A percentile compares a stretch with the other conserved stretches of the same genome.
Evolutionary conservation across 208 protist genomes (phyloP).

Genomic region (Leishmania tropica): DNA sequence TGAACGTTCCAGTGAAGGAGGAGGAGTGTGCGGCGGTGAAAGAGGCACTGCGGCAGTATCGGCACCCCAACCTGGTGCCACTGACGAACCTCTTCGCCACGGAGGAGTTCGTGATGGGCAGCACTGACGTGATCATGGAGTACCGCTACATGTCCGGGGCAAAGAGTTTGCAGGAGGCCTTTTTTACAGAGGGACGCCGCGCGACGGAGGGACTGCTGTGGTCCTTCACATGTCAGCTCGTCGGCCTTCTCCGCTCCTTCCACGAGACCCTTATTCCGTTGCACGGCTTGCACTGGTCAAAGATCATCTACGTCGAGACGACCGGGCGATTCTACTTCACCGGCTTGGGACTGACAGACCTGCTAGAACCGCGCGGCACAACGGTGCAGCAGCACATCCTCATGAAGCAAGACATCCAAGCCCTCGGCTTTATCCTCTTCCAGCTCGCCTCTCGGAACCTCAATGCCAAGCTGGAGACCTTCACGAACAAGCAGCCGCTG

Average conservation of each 20-base stretch:
- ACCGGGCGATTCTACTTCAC: constrained; percentile 87
- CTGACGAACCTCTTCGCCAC: constrained; percentile 76
- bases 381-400: constrained; percentile 34
- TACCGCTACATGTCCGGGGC: constrained; percentile 84
- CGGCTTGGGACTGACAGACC: constrained; percentile 75
- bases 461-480: constrained; percentile 59
- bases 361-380: constrained; percentile 59
- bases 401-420: constrained; percentile 83
- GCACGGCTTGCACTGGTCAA: constrained; percentile 82
- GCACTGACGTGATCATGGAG: constrained; percentile 85
- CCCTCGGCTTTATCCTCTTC: constrained; percentile 80
- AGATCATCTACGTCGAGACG: constrained; percentile 81
- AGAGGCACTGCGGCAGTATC: constrained; percentile 67
- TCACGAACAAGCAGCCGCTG: constrained; percentile 60
- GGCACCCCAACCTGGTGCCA: constrained; percentile 82
- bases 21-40: constrained; percentile 64
- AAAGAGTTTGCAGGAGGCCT: constrained; percentile 80
- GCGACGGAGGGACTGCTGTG: constrained; percentile 85
- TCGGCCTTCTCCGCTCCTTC: constrained; percentile 83
- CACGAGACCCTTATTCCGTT: constrained; percentile 79
- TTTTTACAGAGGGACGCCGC: constrained; percentile 60
- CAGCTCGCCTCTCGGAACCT: constrained; percentile 76
- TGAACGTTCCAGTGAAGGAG: constrained; percentile 51
- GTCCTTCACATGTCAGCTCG: constrained; percentile 87
- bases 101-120: constrained; percentile 87